phyloP scores from a whole-genome alignment of 2,329 filamentous ascomycete genomes.

The Tympanopsis confertula region DNA sequence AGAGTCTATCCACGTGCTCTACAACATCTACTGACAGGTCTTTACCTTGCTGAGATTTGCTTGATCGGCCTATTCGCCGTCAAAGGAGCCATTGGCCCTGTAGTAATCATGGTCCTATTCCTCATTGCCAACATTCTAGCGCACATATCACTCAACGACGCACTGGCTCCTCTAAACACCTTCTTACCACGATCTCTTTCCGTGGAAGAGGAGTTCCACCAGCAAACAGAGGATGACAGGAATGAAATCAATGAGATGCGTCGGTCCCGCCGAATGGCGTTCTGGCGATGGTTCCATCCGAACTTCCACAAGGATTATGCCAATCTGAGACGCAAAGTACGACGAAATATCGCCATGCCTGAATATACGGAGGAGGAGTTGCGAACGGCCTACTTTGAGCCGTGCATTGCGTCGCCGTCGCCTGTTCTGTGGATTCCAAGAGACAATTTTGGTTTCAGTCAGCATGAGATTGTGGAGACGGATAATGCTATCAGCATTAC shows the following conservation, averaged over 20 bases:
- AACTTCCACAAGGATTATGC: neutral
- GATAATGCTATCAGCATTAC: neutral
- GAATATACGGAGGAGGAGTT: neutral
- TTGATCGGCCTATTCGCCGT: neutral
- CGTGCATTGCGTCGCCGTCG: neutral
- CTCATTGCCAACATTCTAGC: neutral
- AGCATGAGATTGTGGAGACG: neutral
- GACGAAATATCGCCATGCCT: neutral
- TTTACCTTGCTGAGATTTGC: conserved; percentile 30
- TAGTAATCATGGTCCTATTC: neutral
- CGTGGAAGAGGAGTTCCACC: neutral
- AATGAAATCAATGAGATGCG: neutral
- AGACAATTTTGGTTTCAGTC: neutral
- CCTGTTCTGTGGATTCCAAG: neutral
- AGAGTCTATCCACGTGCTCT: conserved; percentile 30
- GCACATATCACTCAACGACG: neutral
- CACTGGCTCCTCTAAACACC: neutral
- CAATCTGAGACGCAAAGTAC: neutral
- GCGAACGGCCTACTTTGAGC: neutral
- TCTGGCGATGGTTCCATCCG: neutral
- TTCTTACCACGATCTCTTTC: neutral
- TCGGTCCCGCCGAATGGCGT: too few species aligned
- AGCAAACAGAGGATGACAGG: neutral
- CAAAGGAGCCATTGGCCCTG: neutral
- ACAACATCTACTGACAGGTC: conserved; percentile 29